These are phyloP conservation scores for Citrullus mucosospermus DNA, from an alignment of 306 rosid genomes.

Conservation along the genomic window DNA sequence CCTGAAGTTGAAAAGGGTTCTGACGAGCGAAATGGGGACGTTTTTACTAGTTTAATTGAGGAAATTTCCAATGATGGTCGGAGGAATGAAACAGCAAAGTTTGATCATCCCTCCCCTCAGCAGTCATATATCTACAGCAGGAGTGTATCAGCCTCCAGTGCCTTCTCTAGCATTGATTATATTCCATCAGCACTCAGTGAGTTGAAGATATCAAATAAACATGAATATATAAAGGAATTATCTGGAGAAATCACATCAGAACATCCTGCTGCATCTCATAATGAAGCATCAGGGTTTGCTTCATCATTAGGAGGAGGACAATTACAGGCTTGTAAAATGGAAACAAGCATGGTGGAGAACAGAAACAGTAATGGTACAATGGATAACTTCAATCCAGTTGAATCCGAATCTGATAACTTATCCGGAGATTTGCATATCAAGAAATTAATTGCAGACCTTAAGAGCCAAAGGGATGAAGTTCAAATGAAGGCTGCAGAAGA, in stretches of 20 bases:
- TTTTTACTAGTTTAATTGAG: constrained; percentile 25
- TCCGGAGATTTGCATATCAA: constrained; percentile 41
- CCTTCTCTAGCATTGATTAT: constrained; percentile 51
- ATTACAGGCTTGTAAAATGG: constrained; percentile 21
- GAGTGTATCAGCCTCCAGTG: constrained; percentile 73
- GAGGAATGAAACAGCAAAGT: constrained; percentile 29
- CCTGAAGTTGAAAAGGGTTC: constrained; percentile 34
- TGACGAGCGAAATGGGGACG: constrained; percentile 36
- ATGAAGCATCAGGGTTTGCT: constrained; percentile 23
- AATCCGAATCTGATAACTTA: constrained; percentile 29
- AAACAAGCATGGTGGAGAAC: constrained; percentile 24
- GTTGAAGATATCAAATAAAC: constrained; percentile 29
- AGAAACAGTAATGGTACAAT: constrained; percentile 23
- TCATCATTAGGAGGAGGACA: constrained; percentile 29
- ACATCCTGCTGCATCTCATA: constrained; percentile 20
- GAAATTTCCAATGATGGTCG: constrained; percentile 28
- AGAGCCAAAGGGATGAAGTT: constrained; percentile 37
- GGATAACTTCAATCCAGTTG: constrained; percentile 22
- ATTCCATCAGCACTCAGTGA: constrained; percentile 37
- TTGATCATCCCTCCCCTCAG: constrained; percentile 39
- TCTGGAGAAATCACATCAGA: constrained; percentile 49
- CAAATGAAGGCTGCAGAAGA: constrained; percentile 77
- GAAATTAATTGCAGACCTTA: constrained; percentile 64
- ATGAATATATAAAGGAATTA: constrained; percentile 21
- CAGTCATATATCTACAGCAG: constrained; percentile 54